Conservation (phyloP, 2,329 filamentous ascomycete species). For the Alternaria ventricosa region DNA sequence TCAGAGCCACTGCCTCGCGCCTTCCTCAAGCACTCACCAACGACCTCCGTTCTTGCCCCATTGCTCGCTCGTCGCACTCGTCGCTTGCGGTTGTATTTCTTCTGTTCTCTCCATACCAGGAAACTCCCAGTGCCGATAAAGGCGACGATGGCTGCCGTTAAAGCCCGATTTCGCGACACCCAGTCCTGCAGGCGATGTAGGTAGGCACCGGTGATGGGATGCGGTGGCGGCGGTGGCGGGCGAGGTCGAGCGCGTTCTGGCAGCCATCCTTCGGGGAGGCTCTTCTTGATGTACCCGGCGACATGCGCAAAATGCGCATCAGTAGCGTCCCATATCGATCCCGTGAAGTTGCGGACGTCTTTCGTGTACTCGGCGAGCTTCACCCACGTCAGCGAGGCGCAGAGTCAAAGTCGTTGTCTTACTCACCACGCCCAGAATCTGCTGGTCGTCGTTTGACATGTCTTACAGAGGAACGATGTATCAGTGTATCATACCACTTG, state of each 20-base stretch:
- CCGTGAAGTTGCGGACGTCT: conserved; percentile 74
- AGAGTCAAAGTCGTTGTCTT: conserved; percentile 8
- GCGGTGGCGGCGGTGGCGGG: conserved; percentile 54
- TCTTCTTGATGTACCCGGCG: conserved; percentile 73
- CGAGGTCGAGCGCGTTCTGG: conserved; percentile 71
- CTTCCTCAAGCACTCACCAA: conserved; percentile 50
- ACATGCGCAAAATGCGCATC: conserved; percentile 81
- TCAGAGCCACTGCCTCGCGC: neutral
- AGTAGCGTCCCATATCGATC: conserved; percentile 77
- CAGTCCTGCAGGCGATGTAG: conserved; percentile 70
- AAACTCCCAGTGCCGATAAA: conserved; percentile 70
- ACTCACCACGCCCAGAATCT: conserved; percentile 77
- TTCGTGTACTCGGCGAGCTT: conserved; percentile 65
- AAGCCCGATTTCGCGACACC: conserved; percentile 73
- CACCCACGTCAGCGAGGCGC: conserved; percentile 21
- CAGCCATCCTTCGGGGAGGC: conserved; percentile 72
- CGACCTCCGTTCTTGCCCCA: conserved; percentile 85
- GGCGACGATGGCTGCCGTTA: conserved; percentile 74
- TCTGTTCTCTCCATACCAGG: conserved; percentile 67
- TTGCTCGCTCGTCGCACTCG: conserved; percentile 80
- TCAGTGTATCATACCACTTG: neutral
- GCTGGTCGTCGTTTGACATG: conserved; percentile 82
- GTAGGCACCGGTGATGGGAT: conserved; percentile 53
- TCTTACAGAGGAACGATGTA: neutral
- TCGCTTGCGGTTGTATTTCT: conserved; percentile 66